Percentiles rank a stretch among this genome's conserved stretches.
phyloP scores from a whole-genome alignment of 78 protist species.

The Dictyostelium capitatum region DNA sequence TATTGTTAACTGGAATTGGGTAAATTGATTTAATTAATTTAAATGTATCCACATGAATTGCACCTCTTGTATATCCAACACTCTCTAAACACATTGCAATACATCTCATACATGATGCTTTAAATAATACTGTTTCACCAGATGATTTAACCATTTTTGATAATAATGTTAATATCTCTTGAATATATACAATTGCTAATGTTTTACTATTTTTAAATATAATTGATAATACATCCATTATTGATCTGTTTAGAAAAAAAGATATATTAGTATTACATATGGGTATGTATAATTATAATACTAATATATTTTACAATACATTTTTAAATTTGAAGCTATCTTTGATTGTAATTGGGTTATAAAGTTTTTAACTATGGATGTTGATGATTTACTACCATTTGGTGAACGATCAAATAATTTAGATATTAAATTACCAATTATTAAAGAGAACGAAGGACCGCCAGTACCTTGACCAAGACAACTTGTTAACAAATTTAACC shows the following conservation, averaged over 20 bases:
- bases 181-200: constrained; percentile 45
- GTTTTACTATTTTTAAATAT: constrained; percentile 69
- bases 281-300: background rate
- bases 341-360: constrained; percentile 35
- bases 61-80: constrained; percentile 8
- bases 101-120: constrained; percentile 48
- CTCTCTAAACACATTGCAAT: constrained; percentile 16
- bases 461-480: constrained; percentile 56
- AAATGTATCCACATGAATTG: constrained; percentile 51
- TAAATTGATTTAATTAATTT: constrained; percentile 46
- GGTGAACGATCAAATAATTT: constrained; percentile 55
- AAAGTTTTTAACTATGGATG: constrained; percentile 40
- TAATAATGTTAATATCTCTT: constrained; percentile 41
- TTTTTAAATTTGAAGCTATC: constrained; percentile 9
- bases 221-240: constrained; percentile 45
- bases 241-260: constrained; percentile 9
- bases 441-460: constrained; percentile 10
- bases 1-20: background rate
- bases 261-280: background rate
- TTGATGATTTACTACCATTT: constrained; percentile 34
- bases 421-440: constrained; percentile 33
- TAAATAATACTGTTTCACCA: background rate
- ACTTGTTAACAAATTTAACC: constrained; percentile 39
- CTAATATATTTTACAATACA: too few relatives aligned
- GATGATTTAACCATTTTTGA: constrained; percentile 15